Percentiles rank a stretch among this genome's conserved stretches.
These are phyloP conservation scores for Aspergillus bridgeri DNA, from an alignment of 495 filamentous ascomycete species.

Conservation along the genomic window DNA sequence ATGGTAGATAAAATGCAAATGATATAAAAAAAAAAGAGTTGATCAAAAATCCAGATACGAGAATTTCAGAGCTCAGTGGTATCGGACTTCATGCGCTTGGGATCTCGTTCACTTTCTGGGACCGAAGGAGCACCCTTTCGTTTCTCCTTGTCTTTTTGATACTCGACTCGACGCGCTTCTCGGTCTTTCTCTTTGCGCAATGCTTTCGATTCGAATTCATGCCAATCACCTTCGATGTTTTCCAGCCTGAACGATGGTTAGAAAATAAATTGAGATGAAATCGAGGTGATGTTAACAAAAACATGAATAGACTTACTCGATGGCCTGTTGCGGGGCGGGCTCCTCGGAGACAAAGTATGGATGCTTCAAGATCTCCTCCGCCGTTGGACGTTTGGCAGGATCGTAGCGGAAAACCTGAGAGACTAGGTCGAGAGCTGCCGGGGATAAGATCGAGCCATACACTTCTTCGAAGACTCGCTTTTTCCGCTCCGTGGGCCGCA, in stretches of 20 bases:
- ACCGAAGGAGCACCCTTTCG: slow-evolving; percentile 34
- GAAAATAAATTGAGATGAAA: background rate
- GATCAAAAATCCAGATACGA: background rate
- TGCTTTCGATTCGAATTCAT: slow-evolving; percentile 98
- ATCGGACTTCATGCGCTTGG: slow-evolving; percentile 34
- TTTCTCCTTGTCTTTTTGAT: slow-evolving; percentile 54
- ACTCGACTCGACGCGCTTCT: slow-evolving; percentile 62
- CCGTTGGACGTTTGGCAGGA: slow-evolving; percentile 77
- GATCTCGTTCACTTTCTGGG: slow-evolving; percentile 36
- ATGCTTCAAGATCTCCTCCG: slow-evolving; percentile 82
- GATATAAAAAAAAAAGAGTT: background rate
- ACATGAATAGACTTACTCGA: slow-evolving; percentile 63
- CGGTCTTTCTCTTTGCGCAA: slow-evolving; percentile 86
- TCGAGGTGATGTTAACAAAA: slow-evolving; percentile 9
- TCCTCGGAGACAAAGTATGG: slow-evolving; percentile 85
- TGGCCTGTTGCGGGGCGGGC: slow-evolving; percentile 70
- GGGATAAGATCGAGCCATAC: slow-evolving; percentile 68
- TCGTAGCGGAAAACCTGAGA: slow-evolving; percentile 82
- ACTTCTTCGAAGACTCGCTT: slow-evolving; percentile 79
- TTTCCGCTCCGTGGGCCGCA: slow-evolving; percentile 70
- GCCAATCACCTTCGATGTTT: slow-evolving; percentile 91
- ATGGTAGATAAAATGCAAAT: background rate
- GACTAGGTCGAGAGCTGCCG: slow-evolving; percentile 79
- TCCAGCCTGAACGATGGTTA: slow-evolving; percentile 56
- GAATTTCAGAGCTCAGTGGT: slow-evolving; percentile 4